Evolutionary conservation across 352 stramenopile species (phyloP).

Genomic region (Stramenopiles sp.): DNA sequence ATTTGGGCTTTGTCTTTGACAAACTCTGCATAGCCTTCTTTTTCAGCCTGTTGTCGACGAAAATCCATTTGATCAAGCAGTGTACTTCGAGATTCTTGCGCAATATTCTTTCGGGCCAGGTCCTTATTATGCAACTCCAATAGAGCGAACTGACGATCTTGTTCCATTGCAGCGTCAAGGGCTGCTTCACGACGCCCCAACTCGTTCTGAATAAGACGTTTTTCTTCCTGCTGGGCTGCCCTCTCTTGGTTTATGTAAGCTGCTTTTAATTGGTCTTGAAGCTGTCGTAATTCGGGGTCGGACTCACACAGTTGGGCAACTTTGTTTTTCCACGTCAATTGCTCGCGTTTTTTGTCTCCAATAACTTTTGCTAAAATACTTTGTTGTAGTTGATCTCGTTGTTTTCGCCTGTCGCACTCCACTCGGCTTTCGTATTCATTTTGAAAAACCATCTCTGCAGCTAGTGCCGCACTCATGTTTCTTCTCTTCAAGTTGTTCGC

Average conservation of each 20-base stretch:
- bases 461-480: neutral
- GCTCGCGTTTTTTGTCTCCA: neutral
- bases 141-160: conserved; percentile 52
- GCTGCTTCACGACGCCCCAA: conserved; percentile 34
- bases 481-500: neutral
- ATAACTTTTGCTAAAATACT: neutral
- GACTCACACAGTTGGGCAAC: conserved; percentile 34
- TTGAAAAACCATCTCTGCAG: neutral
- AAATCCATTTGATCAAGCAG: conserved; percentile 44
- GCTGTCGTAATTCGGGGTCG: conserved; percentile 61
- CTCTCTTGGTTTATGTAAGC: conserved; percentile 80
- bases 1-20: conserved; percentile 53
- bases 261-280: conserved; percentile 62
- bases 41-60: conserved; percentile 29
- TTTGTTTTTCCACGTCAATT: neutral
- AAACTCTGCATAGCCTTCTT: conserved; percentile 42
- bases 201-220: neutral
- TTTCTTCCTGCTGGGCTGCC: conserved; percentile 58
- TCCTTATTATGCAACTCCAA: conserved; percentile 27
- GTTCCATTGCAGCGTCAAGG: conserved; percentile 77
- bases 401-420: neutral
- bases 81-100: conserved; percentile 41
- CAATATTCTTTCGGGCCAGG: conserved; percentile 36
- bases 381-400: neutral
- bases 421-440: neutral